A percentile compares a stretch with the other conserved stretches of the same genome.
These are phyloP conservation scores for Sporothrix sp. DNA, from an alignment of 2,329 filamentous ascomycete species.

Conservation along the genomic window DNA sequence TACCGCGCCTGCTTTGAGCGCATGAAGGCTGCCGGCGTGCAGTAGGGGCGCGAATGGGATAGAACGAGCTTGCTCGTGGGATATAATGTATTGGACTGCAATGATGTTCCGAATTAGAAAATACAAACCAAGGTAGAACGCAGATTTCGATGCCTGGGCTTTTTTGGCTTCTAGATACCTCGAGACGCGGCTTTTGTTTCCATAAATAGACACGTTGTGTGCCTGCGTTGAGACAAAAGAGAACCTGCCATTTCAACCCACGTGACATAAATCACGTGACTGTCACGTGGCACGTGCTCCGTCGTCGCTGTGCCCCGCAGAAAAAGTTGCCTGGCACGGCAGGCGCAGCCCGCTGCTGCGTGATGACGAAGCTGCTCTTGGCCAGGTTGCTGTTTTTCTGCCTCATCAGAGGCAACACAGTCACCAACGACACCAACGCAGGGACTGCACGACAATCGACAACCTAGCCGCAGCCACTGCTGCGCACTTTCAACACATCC, in stretches of 20 bases:
- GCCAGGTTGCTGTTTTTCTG: not conserved
- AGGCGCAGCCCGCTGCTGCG: conserved; percentile 7
- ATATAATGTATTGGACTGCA: not conserved
- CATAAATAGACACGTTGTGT: conserved; percentile 11
- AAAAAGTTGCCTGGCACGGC: conserved; percentile 2
- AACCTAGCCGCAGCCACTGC: no score
- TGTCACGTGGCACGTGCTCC: not conserved
- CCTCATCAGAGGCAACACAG: not conserved
- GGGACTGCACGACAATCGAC: no score
- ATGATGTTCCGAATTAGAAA: not conserved
- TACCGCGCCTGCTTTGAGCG: conserved; percentile 53
- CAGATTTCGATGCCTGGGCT: no score
- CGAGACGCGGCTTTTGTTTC: not conserved
- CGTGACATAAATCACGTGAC: conserved; percentile 2
- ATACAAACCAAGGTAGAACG: no score
- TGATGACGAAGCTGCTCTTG: conserved; percentile 13
- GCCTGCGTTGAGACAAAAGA: no score
- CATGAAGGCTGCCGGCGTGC: conserved; percentile 47
- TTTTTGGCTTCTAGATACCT: conserved; percentile 1
- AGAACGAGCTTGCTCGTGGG: no score
- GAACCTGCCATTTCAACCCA: no score
- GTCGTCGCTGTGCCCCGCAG: conserved; percentile 7
- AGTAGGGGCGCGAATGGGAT: conserved; percentile 26
- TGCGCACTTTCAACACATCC: no score
- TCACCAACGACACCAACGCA: not conserved